phyloP scores from a whole-genome alignment of 1,284 basidiomycete species.

The Malassezia globosa region DNA sequence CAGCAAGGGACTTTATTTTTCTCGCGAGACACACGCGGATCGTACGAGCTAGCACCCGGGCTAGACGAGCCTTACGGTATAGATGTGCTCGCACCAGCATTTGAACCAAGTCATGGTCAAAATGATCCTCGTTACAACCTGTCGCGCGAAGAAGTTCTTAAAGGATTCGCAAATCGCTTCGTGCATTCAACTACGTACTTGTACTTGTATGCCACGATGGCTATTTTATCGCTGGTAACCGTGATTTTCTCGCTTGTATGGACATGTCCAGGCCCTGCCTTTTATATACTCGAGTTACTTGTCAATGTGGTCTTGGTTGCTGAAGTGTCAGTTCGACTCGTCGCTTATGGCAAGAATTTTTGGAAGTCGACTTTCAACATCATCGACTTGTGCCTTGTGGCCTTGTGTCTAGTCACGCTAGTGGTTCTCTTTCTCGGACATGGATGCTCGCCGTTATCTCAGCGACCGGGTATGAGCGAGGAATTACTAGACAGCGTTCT shows the following conservation, averaged over 20 bases:
- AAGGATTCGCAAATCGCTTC: slow-evolving; percentile 44
- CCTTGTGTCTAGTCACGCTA: slow-evolving; percentile 39
- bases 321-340: slow-evolving; percentile 36
- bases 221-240: slow-evolving; percentile 35
- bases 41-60: not conserved
- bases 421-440: slow-evolving; percentile 41
- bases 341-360: slow-evolving; percentile 44
- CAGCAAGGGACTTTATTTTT: not conserved
- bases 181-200: slow-evolving; percentile 43
- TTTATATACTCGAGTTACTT: slow-evolving; percentile 38
- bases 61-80: slow-evolving; percentile 5
- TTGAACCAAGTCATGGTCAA: not conserved
- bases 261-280: slow-evolving; percentile 38
- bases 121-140: slow-evolving; percentile 21
- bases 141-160: slow-evolving; percentile 37
- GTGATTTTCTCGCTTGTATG: slow-evolving; percentile 34
- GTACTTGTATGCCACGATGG: slow-evolving; percentile 44
- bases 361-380: slow-evolving; percentile 45
- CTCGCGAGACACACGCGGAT: not conserved
- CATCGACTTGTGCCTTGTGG: slow-evolving; percentile 37
- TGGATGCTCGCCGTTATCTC: slow-evolving; percentile 37
- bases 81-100: slow-evolving; percentile 13
- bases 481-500: slow-evolving; percentile 42
- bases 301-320: slow-evolving; percentile 42
- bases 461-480: slow-evolving; percentile 31